phyloP scores from a whole-genome alignment of 2,329 filamentous ascomycete genomes.

The Ophiostoma australiae region DNA sequence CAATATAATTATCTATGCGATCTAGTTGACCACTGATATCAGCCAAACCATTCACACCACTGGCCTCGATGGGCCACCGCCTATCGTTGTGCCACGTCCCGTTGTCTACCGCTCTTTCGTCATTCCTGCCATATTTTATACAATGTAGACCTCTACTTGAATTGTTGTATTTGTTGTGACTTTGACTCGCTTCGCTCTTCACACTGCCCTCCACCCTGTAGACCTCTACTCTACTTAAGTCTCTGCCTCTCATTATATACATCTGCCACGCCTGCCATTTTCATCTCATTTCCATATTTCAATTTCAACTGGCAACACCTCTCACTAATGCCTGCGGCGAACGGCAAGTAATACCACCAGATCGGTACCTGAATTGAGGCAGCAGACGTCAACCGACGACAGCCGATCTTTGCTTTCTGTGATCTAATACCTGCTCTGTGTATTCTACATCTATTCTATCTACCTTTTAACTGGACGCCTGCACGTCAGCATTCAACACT shows the following conservation, averaged over 20 bases:
- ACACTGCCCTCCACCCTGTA: no score
- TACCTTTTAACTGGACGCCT: no score
- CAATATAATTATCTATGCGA: background rate
- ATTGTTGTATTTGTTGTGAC: no score
- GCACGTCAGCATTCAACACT: no score
- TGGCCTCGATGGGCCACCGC: background rate
- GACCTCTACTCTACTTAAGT: no score
- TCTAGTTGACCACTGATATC: background rate
- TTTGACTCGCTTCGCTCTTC: no score
- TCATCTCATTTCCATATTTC: background rate
- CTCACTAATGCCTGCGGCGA: background rate
- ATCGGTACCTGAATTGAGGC: slow-evolving; percentile 5
- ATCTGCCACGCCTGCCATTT: no score
- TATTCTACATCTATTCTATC: no score
- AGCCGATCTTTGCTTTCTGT: background rate
- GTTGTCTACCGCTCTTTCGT: background rate
- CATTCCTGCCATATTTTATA: background rate
- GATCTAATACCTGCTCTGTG: no score
- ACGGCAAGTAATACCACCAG: background rate
- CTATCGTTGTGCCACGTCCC: slow-evolving; percentile 4
- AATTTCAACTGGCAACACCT: no score
- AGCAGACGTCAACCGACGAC: background rate
- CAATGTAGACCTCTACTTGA: no score
- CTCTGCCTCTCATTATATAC: no score
- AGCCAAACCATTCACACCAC: background rate